These are phyloP conservation scores for Teunomyces kruisii DNA, from an alignment of 805 yeast genomes.

Conservation along the genomic window DNA sequence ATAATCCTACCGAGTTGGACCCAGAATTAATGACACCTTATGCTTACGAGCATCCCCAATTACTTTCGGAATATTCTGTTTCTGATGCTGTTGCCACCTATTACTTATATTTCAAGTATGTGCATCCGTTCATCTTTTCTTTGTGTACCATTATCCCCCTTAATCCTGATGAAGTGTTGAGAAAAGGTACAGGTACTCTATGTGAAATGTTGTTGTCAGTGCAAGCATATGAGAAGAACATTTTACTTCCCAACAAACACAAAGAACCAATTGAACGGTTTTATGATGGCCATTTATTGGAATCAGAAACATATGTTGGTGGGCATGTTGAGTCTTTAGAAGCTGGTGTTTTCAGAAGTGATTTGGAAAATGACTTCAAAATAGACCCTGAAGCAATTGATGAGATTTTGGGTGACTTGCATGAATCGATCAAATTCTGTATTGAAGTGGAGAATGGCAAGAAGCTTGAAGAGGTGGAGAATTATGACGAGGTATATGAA, in stretches of 20 bases:
- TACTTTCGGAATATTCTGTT: slow-evolving; percentile 92
- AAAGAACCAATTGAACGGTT: slow-evolving; percentile 92
- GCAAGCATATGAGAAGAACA: slow-evolving; percentile 79
- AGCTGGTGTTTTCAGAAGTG: slow-evolving; percentile 96
- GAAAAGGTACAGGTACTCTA: slow-evolving; percentile 97
- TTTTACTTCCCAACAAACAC: slow-evolving; percentile 90
- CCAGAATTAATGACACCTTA: slow-evolving; percentile 98
- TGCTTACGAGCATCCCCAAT: slow-evolving; percentile 91
- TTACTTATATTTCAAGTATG: slow-evolving; percentile 92
- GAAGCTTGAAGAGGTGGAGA: slow-evolving; percentile 72
- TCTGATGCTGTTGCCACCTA: slow-evolving; percentile 99
- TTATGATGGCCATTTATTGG: slow-evolving; percentile 89
- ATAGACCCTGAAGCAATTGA: slow-evolving; percentile 83
- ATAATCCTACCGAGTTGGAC: slow-evolving; percentile 93
- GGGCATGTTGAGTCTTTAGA: slow-evolving; percentile 98
- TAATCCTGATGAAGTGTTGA: slow-evolving; percentile 91
- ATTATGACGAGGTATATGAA: slow-evolving; percentile 71
- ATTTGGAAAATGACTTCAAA: slow-evolving; percentile 69
- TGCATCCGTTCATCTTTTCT: slow-evolving; percentile 95
- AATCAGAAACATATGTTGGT: slow-evolving; percentile 96
- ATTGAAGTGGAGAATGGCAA: slow-evolving; percentile 78
- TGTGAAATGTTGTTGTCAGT: slow-evolving; percentile 98
- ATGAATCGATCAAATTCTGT: slow-evolving; percentile 75
- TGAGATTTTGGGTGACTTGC: slow-evolving; percentile 70
- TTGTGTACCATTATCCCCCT: slow-evolving; percentile 93